Evolutionary conservation across 306 rosid genomes (phyloP).

Genomic region (Spatholobus suberectus): DNA sequence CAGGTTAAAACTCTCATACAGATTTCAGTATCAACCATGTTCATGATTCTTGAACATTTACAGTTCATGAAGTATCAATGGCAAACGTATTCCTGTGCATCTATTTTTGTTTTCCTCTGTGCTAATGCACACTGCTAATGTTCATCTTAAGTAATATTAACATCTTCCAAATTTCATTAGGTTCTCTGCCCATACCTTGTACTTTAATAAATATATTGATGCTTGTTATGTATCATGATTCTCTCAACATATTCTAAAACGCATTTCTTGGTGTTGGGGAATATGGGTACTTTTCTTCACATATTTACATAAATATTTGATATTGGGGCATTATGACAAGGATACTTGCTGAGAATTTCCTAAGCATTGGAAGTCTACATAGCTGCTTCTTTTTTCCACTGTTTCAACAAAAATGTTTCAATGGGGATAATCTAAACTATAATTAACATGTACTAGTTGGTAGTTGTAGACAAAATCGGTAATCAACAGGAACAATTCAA

Average conservation of each 20-base stretch:
- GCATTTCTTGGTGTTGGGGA: not conserved
- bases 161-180: not conserved
- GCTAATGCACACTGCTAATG: not conserved
- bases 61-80: not conserved
- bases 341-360: not conserved
- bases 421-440: no score
- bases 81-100: not conserved
- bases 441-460: no score
- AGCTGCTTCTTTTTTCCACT: not conserved
- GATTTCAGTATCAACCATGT: not conserved
- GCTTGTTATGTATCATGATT: not conserved
- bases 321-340: not conserved
- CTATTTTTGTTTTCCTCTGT: not conserved
- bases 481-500: no score
- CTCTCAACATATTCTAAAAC: not conserved
- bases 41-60: not conserved
- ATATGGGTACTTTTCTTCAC: not conserved
- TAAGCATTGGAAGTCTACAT: not conserved
- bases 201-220: not conserved
- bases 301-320: not conserved
- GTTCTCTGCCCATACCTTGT: not conserved
- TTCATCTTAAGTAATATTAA: not conserved
- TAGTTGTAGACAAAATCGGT: no score
- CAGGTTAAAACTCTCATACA: not conserved
- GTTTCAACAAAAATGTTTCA: no score